Evolutionary conservation across 1,284 basidiomycete genomes (phyloP), one percentile per base, ranked within the genome.

Genomic region (Leccinum angustisporum): DNA sequence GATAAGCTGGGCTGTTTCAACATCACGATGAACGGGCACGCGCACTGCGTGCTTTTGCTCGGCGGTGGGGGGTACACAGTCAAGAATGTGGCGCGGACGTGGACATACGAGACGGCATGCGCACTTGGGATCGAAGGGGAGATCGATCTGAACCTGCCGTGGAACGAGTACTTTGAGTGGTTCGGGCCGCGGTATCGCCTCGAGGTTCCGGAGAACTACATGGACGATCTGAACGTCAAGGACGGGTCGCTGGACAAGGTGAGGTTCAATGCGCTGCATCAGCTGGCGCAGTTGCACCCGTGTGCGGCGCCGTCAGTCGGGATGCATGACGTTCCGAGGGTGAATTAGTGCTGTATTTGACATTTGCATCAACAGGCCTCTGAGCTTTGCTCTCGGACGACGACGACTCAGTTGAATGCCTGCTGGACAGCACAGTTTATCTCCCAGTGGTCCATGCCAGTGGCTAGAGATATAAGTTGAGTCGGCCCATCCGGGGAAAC

Each of bases 1-100:
- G 97, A 99, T 80, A 97, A 97, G 77, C 81, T 99, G 3, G 97
- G 97, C 8, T 94, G 94, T 68, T 97, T 99, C 82, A 99, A 99
- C 76, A 77, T 99, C 38, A 93, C 92, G 1, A 95, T 99, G 90
- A 82, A 94, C 50, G 96, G 95, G 0, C 97, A 99, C 74, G 94
- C 94, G 13, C 87, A 90, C 66, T 98, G 95, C 70, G 94, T 97
- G 10, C 85, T 99, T 69, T 83, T 97, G 54, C 83, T 99, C 4
- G 97, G 97, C 40, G 97, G 97, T 2, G 97, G 97, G 9, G 97
- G 97, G 1, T 99, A 99, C 75, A 99, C 97, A 0, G 88, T 95
- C 34, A 94, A 94, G 76, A 99, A 99, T n/a, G 30, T 53, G 7
- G 94, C 94, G 1, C 83, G 95, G 43, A 90, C 92, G 11, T 99